phyloP scores from a whole-genome alignment of 2,329 filamentous ascomycete genomes.

The Gyromitra esculenta region DNA sequence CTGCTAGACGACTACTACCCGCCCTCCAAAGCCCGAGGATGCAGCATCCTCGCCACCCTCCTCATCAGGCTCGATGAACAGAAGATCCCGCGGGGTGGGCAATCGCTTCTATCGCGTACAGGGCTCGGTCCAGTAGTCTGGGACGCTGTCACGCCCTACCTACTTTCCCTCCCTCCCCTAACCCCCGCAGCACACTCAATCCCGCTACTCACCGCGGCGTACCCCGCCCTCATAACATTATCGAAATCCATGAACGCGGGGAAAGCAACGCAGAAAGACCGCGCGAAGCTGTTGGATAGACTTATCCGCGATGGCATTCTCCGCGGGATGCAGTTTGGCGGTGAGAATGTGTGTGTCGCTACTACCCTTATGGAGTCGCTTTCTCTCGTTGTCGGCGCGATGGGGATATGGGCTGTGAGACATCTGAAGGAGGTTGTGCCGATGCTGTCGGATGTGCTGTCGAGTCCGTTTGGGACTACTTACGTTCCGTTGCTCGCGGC shows the following conservation, averaged over 20 bases:
- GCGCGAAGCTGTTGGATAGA: constrained; percentile 51
- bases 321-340: constrained; percentile 54
- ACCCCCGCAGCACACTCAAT: constrained; percentile 51
- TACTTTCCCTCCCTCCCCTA: constrained; percentile 56
- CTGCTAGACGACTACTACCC: constrained; percentile 43
- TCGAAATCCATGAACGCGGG: constrained; percentile 33
- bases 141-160: constrained; percentile 53
- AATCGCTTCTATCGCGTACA: constrained; percentile 52
- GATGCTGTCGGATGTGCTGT: constrained; percentile 52
- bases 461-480: constrained; percentile 54
- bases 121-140: constrained; percentile 56
- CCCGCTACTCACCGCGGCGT: constrained; percentile 49
- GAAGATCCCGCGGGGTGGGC: constrained; percentile 31
- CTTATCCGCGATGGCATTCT: constrained; percentile 54
- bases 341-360: constrained; percentile 54
- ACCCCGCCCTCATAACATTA: constrained; percentile 44
- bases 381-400: constrained; percentile 11
- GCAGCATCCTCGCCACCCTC: constrained; percentile 31
- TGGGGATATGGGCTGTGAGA: constrained; percentile 54
- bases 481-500: constrained; percentile 38
- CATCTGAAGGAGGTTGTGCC: constrained; percentile 53
- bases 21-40: constrained; percentile 22
- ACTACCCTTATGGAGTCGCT: constrained; percentile 48
- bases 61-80: constrained; percentile 42
- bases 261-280: constrained; percentile 24